Percentiles rank a stretch among this genome's conserved stretches.
Evolutionary conservation across 148 eudicot genomes (phyloP).

Genomic region (Chenopodium berlandieri): DNA sequence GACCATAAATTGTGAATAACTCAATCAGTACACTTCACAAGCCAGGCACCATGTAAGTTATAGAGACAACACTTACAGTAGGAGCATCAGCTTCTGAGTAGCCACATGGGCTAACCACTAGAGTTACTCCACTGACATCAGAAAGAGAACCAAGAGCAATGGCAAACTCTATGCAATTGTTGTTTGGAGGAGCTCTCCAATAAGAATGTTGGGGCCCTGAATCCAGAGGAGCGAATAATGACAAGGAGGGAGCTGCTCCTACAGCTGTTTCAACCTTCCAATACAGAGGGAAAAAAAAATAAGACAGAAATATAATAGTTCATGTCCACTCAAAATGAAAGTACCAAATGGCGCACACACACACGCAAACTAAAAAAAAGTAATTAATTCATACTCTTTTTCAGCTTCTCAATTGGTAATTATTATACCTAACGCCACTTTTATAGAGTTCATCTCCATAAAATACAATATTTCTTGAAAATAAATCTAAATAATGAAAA

Average conservation of each 20-base stretch:
- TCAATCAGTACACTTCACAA: not conserved
- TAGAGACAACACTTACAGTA: constrained; percentile 46
- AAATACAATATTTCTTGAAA: not conserved
- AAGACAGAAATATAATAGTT: constrained; percentile 12
- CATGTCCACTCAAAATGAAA: not conserved
- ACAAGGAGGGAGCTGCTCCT: constrained; percentile 82
- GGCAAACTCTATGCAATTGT: constrained; percentile 65
- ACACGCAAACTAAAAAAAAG: too few species aligned
- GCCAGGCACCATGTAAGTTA: not conserved
- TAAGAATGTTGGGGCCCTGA: constrained; percentile 61
- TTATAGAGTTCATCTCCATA: not conserved
- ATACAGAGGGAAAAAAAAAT: constrained; percentile 19
- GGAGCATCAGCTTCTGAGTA: constrained; percentile 92
- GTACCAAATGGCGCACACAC: not conserved
- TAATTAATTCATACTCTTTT: too few species aligned
- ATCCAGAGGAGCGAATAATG: constrained; percentile 78
- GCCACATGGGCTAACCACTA: constrained; percentile 85
- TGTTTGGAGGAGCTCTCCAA: constrained; percentile 87
- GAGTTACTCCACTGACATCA: constrained; percentile 75
- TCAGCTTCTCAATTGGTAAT: too few species aligned
- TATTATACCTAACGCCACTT: not conserved
- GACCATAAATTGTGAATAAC: not conserved
- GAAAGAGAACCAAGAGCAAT: constrained; percentile 74
- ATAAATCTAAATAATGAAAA: not conserved
- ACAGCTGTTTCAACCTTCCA: constrained; percentile 79